Evolutionary conservation across 129 eudicot genomes (phyloP).

Genomic region (Chrysanthemum makinoi): DNA sequence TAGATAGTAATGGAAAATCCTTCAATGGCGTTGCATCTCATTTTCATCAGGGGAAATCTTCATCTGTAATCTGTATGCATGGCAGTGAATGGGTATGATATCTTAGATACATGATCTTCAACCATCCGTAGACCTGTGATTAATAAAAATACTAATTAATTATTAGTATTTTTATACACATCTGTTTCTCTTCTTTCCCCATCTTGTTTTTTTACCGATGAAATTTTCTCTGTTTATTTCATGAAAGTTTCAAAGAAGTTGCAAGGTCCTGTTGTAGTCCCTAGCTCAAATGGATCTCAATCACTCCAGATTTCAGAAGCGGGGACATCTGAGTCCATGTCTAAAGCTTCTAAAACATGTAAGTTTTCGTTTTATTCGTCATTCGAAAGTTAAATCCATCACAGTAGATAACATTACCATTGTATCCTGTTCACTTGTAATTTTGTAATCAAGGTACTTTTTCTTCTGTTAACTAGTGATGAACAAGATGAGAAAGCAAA

Average conservation of each 20-base stretch:
- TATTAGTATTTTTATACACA: background rate
- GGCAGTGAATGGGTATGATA: constrained; percentile 37
- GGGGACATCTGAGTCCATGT: constrained; percentile 29
- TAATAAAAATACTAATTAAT: background rate
- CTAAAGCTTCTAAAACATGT: constrained; percentile 54
- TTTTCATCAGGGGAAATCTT: constrained; percentile 38
- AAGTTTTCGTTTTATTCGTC: constrained; percentile 27
- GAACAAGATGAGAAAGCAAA: constrained; percentile 77
- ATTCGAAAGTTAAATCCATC: background rate
- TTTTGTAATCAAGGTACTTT: background rate
- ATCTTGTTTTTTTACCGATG: background rate
- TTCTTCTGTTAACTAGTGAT: constrained; percentile 30
- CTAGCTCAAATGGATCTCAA: constrained; percentile 36
- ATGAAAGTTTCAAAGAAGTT: constrained; percentile 35
- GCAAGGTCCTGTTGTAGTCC: constrained; percentile 35
- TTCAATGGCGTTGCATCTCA: constrained; percentile 31
- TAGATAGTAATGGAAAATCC: constrained; percentile 34
- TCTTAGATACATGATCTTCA: constrained; percentile 10
- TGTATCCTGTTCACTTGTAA: background rate
- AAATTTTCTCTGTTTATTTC: background rate
- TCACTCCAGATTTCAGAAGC: constrained; percentile 33
- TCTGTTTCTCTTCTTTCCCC: background rate
- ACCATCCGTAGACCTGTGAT: too few relatives aligned
- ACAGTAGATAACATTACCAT: background rate
- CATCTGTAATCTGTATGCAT: constrained; percentile 21